Evolutionary conservation across 768 basidiomycete species (phyloP).

Genomic region (Lentinula aciculospora): DNA sequence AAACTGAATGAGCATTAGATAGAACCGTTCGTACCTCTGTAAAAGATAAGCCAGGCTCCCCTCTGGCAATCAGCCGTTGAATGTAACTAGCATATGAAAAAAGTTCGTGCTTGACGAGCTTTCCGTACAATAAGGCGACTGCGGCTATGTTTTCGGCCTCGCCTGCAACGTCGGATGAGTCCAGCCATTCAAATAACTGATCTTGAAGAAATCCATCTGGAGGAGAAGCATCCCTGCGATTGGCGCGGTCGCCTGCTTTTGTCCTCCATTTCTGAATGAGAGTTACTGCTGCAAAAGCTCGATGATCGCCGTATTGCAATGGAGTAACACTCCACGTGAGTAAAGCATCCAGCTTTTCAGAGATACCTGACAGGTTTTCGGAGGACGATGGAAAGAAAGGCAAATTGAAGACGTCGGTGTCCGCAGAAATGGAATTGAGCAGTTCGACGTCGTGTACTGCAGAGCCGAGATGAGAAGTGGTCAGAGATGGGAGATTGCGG

Average conservation of each 20-base stretch:
- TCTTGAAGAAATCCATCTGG: slow-evolving; percentile 68
- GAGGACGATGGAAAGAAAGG: slow-evolving; percentile 47
- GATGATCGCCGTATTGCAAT: slow-evolving; percentile 77
- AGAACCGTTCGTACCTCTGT: slow-evolving; percentile 40
- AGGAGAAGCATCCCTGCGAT: slow-evolving; percentile 52
- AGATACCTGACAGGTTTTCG: slow-evolving; percentile 39
- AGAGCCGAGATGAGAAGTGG: slow-evolving; percentile 48
- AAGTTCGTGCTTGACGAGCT: slow-evolving; percentile 61
- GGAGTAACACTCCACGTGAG: slow-evolving; percentile 80
- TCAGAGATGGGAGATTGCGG: slow-evolving; percentile 53
- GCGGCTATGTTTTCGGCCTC: slow-evolving; percentile 49
- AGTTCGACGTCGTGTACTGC: slow-evolving; percentile 52
- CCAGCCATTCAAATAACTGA: slow-evolving; percentile 77
- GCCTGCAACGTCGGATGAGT: slow-evolving; percentile 55
- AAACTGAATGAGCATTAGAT: too few relatives aligned
- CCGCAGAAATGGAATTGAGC: slow-evolving; percentile 69
- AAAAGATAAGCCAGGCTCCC: slow-evolving; percentile 55
- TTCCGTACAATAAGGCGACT: slow-evolving; percentile 66
- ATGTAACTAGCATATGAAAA: slow-evolving; percentile 76
- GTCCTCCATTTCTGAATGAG: slow-evolving; percentile 61
- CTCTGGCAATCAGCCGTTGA: slow-evolving; percentile 75
- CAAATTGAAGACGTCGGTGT: slow-evolving; percentile 54
- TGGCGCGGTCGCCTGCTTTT: slow-evolving; percentile 55
- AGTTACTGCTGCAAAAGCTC: slow-evolving; percentile 69
- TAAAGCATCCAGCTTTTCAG: slow-evolving; percentile 67